Conservation (phyloP, 2,329 filamentous ascomycete genomes). For the Hymenoscyphus albidus region DNA sequence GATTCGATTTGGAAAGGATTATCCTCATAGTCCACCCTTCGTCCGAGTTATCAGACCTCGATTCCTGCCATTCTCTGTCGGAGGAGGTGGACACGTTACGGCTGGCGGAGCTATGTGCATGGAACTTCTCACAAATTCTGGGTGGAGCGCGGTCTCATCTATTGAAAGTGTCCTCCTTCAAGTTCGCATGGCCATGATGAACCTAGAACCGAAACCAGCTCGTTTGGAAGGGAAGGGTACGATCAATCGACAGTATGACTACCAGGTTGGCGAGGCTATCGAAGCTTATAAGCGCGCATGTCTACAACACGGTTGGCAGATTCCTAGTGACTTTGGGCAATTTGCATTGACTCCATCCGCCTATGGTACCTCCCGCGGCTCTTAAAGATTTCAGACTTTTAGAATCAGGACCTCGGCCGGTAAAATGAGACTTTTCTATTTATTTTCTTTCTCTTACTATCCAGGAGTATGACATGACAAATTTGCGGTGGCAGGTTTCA, state of each 20-base stretch:
- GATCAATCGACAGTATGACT: conserved; percentile 43
- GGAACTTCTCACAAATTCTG: conserved; percentile 77
- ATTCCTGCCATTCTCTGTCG: conserved; percentile 65
- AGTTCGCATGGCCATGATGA: conserved; percentile 72
- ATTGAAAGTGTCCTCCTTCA: conserved; percentile 80
- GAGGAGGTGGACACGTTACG: conserved; percentile 85
- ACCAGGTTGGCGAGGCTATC: conserved; percentile 66
- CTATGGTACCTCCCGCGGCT: conserved; percentile 1
- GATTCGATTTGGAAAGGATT: conserved; percentile 73
- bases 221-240: conserved; percentile 47
- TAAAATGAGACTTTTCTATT: not conserved
- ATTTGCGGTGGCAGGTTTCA: not conserved
- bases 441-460: not conserved
- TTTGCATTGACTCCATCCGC: conserved; percentile 13
- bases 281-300: conserved; percentile 71
- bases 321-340: conserved; percentile 57
- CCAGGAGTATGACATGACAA: not conserved
- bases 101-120: conserved; percentile 78
- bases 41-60: conserved; percentile 77
- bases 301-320: conserved; percentile 64
- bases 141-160: conserved; percentile 70
- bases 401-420: not conserved
- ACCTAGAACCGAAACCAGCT: conserved; percentile 65
- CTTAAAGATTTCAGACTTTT: not conserved
- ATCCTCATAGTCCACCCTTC: conserved; percentile 77